Evolutionary conservation across 257 asterid genomes (phyloP).

Genomic region (Solanum verrucosum): DNA sequence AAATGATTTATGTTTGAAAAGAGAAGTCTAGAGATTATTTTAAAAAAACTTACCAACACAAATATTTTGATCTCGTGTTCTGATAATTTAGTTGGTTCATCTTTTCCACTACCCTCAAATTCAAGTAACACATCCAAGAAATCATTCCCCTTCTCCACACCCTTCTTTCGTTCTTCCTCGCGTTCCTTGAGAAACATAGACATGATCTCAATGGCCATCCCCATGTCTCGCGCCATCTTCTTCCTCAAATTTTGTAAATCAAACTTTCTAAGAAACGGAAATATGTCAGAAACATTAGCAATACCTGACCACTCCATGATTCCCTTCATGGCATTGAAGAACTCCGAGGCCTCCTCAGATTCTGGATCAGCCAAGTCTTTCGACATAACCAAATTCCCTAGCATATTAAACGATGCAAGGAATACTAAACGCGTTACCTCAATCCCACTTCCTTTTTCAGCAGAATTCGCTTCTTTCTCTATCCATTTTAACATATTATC

Average conservation of each 20-base stretch:
- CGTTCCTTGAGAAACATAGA: constrained; percentile 26
- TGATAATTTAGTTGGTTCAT: constrained; percentile 9
- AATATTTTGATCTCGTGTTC: neutral
- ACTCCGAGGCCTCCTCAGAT: constrained; percentile 35
- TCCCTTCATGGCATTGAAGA: constrained; percentile 39
- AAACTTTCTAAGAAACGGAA: constrained; percentile 31
- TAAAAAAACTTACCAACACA: neutral
- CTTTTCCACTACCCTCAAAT: constrained; percentile 4
- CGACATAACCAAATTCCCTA: constrained; percentile 49
- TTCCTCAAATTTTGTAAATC: constrained; percentile 51
- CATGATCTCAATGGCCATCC: constrained; percentile 25
- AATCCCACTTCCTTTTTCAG: neutral
- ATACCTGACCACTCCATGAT: constrained; percentile 43
- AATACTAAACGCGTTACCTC: constrained; percentile 45
- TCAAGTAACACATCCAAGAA: constrained; percentile 7
- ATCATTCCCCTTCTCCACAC: neutral
- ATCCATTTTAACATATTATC: constrained; percentile 44
- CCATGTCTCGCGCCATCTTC: constrained; percentile 26
- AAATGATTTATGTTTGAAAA: neutral
- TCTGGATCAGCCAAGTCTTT: constrained; percentile 36
- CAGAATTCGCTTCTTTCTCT: constrained; percentile 5
- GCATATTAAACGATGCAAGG: constrained; percentile 47
- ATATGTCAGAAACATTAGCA: constrained; percentile 38
- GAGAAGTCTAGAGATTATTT: neutral
- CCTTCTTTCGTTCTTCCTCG: constrained; percentile 4